Conservation (phyloP, 768 basidiomycete species). For the Exidia glandulosa region DNA sequence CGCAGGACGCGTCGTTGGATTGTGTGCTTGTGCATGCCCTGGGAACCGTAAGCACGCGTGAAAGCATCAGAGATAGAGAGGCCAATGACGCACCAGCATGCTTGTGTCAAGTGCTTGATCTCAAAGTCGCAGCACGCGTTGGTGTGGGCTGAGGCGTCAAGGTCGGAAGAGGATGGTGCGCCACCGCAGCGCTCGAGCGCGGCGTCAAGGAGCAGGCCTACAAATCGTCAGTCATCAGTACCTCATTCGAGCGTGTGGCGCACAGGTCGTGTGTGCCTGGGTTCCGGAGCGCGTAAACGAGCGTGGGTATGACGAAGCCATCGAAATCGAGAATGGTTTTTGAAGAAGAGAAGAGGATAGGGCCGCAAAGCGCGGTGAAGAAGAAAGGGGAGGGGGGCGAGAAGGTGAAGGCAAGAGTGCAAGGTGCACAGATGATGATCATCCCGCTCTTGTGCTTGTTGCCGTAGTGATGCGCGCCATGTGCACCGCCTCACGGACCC, state of each 20-base stretch:
- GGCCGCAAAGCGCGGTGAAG: background rate
- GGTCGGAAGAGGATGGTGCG: background rate
- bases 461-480: too few species aligned
- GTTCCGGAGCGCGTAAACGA: background rate
- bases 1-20: background rate
- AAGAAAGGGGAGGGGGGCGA: background rate
- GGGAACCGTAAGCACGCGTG: background rate
- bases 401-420: too few species aligned
- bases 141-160: background rate
- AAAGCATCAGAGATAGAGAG: background rate
- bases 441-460: too few species aligned
- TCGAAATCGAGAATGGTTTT: background rate
- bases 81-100: background rate
- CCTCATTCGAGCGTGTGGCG: background rate
- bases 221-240: background rate
- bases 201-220: background rate
- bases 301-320: background rate
- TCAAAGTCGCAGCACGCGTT: background rate
- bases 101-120: background rate
- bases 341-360: background rate
- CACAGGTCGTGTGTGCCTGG: background rate
- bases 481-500: too few species aligned
- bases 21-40: background rate
- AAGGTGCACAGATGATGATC: too few species aligned
- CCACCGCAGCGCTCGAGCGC: background rate